Conservation (phyloP, 2,329 filamentous ascomycete genomes). For the Penicillium sp. region DNA sequence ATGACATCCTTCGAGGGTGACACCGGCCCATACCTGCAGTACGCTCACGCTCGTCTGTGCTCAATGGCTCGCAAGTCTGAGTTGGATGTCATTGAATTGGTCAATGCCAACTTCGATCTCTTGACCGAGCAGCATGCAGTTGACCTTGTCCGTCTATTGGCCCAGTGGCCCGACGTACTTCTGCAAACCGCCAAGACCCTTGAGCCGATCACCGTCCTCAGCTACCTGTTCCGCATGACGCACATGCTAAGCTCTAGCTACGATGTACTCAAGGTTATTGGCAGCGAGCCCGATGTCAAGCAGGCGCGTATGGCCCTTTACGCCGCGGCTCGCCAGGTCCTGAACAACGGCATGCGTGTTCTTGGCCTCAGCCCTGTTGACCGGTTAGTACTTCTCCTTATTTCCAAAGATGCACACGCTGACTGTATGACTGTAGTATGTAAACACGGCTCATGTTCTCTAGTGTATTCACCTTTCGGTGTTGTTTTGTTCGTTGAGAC, state of each 20-base stretch:
- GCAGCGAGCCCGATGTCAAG: conserved; percentile 56
- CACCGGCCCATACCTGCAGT: conserved; percentile 63
- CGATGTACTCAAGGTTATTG: conserved; percentile 60
- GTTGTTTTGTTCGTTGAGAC: conserved; percentile 4
- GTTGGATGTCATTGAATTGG: conserved; percentile 47
- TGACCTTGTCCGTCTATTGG: conserved; percentile 58
- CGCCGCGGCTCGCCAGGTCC: conserved; percentile 58
- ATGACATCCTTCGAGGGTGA: conserved; percentile 66
- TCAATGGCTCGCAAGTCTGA: conserved; percentile 57
- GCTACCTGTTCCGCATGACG: conserved; percentile 65
- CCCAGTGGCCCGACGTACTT: conserved; percentile 63
- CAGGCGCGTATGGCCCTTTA: conserved; percentile 61
- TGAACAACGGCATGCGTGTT: conserved; percentile 63
- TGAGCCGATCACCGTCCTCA: conserved; percentile 64
- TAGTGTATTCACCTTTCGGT: neutral
- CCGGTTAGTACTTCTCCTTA: conserved; percentile 38
- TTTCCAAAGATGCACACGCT: conserved; percentile 1
- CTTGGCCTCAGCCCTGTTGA: conserved; percentile 63
- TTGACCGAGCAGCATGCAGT: conserved; percentile 60
- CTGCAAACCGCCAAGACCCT: conserved; percentile 61
- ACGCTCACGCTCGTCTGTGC: conserved; percentile 59
- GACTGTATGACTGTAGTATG: conserved; percentile 25
- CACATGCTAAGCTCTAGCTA: conserved; percentile 60
- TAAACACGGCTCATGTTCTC: conserved; percentile 14
- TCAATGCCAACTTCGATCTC: conserved; percentile 55